These are phyloP conservation scores for Candida sp. DNA, from an alignment of 1,139 yeast species.

Conservation along the genomic window DNA sequence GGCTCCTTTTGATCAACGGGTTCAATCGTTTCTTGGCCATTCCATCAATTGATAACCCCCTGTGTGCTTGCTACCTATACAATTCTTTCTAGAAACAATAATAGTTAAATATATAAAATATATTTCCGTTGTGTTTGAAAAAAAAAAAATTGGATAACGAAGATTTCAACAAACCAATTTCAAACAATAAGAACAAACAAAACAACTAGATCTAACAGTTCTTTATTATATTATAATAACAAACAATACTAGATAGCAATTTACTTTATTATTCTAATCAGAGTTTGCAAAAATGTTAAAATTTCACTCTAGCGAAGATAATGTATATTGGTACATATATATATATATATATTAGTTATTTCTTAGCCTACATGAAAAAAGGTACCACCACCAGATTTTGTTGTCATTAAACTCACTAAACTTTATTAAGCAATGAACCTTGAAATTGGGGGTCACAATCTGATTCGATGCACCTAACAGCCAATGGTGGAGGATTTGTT, in stretches of 20 bases:
- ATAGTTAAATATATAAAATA: too few species aligned
- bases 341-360: too few species aligned
- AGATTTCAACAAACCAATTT: neutral
- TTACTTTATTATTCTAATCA: neutral
- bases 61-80: neutral
- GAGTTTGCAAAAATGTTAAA: neutral
- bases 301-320: too few species aligned
- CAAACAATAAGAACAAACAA: neutral
- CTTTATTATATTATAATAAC: too few species aligned
- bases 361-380: too few species aligned
- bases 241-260: too few species aligned
- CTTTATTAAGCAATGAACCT: neutral
- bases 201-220: too few species aligned
- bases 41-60: neutral
- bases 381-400: neutral
- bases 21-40: slow-evolving; percentile 14
- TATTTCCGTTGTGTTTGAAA: neutral
- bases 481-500: neutral
- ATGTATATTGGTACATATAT: too few species aligned
- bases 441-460: neutral
- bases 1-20: slow-evolving; percentile 22
- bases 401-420: neutral
- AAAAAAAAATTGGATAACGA: neutral
- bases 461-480: neutral
- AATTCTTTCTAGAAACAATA: neutral